A percentile compares a stretch with the other conserved stretches of the same genome.
phyloP scores from a whole-genome alignment of 2,329 filamentous ascomycete genomes.

The Ceratocystis cacaofunesta region DNA sequence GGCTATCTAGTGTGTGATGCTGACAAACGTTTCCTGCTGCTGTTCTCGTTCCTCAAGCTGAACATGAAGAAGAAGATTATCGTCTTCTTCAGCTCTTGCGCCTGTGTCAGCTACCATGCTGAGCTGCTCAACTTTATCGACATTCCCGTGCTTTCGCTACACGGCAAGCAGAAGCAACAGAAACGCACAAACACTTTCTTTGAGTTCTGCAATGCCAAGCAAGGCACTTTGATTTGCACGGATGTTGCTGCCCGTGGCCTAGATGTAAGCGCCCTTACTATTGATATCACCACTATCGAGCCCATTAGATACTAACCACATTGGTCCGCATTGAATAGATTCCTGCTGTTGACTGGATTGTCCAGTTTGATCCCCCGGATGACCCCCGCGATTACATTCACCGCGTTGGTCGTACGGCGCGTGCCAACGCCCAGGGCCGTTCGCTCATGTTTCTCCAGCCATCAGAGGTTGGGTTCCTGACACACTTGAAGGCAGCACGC shows the following conservation, averaged over 20 bases:
- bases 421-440: constrained; percentile 67
- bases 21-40: constrained; percentile 81
- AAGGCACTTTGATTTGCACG: constrained; percentile 85
- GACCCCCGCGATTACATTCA: constrained; percentile 87
- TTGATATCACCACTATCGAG: not conserved
- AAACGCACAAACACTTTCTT: constrained; percentile 99
- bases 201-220: constrained; percentile 65
- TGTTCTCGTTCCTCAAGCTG: constrained; percentile 81
- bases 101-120: constrained; percentile 88
- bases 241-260: constrained; percentile 91
- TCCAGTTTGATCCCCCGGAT: constrained; percentile 90
- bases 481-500: constrained; percentile 76
- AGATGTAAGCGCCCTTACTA: constrained; percentile 44
- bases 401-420: constrained; percentile 84
- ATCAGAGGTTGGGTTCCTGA: constrained; percentile 79
- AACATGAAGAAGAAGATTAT: constrained; percentile 95
- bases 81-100: constrained; percentile 87
- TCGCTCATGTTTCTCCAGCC: constrained; percentile 90
- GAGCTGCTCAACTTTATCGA: constrained; percentile 97
- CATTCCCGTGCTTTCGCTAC: constrained; percentile 69
- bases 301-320: not conserved
- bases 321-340: constrained; percentile 37
- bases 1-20: constrained; percentile 89
- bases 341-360: constrained; percentile 87
- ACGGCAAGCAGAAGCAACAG: constrained; percentile 96